Conservation (phyloP, 768 basidiomycete species). For the Tulasnella sp. region DNA sequence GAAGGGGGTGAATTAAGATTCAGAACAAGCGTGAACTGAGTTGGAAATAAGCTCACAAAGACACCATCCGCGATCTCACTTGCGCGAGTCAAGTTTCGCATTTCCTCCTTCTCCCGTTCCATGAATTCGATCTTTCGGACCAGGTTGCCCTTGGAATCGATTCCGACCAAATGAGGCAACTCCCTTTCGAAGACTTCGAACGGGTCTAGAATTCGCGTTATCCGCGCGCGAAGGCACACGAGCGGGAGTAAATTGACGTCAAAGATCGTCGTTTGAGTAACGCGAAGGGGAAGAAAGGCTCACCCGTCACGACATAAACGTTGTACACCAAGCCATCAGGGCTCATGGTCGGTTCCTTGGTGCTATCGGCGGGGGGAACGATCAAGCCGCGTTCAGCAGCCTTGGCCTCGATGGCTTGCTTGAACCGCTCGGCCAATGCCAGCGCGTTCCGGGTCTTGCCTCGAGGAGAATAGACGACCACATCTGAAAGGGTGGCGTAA, state of each 20-base stretch:
- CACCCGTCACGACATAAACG: conserved; percentile 73
- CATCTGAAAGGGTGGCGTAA: conserved; percentile 85
- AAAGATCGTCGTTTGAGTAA: neutral
- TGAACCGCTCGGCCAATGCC: conserved; percentile 66
- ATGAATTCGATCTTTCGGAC: conserved; percentile 66
- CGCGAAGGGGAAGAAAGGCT: neutral
- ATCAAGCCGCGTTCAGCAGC: conserved; percentile 51
- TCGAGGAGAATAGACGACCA: conserved; percentile 81
- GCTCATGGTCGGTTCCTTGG: conserved; percentile 24
- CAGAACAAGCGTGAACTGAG: neutral
- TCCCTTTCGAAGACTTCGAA: conserved; percentile 44
- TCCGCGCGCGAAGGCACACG: neutral
- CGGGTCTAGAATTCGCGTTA: conserved; percentile 39
- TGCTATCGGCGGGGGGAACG: conserved; percentile 34
- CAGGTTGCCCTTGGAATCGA: conserved; percentile 42
- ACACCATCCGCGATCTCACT: conserved; percentile 62
- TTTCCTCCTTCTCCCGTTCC: conserved; percentile 83
- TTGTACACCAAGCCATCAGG: conserved; percentile 55
- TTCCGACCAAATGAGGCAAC: conserved; percentile 44
- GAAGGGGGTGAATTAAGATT: neutral
- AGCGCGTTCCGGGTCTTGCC: conserved; percentile 61
- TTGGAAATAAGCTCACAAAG: conserved; percentile 40
- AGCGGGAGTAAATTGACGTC: neutral
- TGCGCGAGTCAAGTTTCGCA: conserved; percentile 82
- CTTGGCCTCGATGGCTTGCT: conserved; percentile 63